Base-by-base conservation (phyloP, 129 eudicot genomes). In the Calendula officinalis region DNA sequence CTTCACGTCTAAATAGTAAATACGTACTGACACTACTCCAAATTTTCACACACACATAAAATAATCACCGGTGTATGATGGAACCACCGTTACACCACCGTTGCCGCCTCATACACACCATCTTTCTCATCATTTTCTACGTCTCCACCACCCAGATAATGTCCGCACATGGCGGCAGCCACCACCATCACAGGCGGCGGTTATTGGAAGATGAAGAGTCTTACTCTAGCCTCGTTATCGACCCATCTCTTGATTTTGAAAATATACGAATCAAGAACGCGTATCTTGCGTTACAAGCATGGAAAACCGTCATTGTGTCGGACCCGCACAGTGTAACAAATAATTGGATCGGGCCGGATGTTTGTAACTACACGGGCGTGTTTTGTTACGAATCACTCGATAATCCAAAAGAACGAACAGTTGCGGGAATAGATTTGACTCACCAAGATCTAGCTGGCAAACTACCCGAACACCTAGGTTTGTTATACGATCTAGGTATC, bases 341-440 rank as follows among this genome's bases (percentile, higher is more conserved):
- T 13, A 78, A 62, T 15, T 89, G 97, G 97, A 47, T 64, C 0
- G 97, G 97, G 11, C 62, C 89, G 3, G 59, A 76, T 9, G 97
- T 90, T 2, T 90, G 97, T 70, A 64, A 75, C 70, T 90, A 90
- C 71, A 81, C 76, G 0, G 97, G 97, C 2, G 86, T 90, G 8
- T 81, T 77, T 42, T 90, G 97, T 73, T 70, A 75, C 1, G 8
- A 59, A 7, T 71, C 95, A 0, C 80, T 76, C 0, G 95, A 86
- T 49, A 77, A 67, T n/a, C 58, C 84, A 3, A 8, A 9, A 4
- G 60, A 78, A 41, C 75, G 53, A 5, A 82, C 81, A 0, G 87
- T 90, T 10, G 91, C 89, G 0, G 95, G 95, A 0, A 55, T 90
- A 5, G 97, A 90, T 41, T 56, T 90, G 10, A 90, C 81, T 75